phyloP scores from a whole-genome alignment of 306 rosid genomes.

The Senna tora region DNA sequence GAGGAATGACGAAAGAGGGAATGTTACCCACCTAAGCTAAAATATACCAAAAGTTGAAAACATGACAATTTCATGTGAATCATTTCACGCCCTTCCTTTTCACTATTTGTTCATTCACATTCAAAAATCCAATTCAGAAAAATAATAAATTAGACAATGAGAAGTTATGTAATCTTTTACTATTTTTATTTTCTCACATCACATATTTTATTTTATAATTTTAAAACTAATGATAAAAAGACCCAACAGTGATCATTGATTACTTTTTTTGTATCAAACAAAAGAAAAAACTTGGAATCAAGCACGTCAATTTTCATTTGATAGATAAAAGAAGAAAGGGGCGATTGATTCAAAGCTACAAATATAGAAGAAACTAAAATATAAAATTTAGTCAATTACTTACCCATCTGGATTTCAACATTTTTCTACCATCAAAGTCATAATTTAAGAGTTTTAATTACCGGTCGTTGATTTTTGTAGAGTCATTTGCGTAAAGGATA shows the following conservation, averaged over 20 bases:
- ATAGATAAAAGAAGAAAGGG: not conserved
- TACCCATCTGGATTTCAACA: not conserved
- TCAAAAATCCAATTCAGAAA: not conserved
- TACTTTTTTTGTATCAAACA: no score
- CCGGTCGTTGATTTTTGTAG: not conserved
- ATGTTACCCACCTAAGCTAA: not conserved
- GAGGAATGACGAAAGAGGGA: not conserved
- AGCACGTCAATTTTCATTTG: no score
- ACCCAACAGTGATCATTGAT: no score
- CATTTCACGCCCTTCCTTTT: not conserved
- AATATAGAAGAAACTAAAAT: not conserved
- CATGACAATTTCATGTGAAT: not conserved
- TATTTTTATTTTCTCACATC: no score
- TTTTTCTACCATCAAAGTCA: not conserved
- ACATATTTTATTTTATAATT: no score
- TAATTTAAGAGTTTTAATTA: not conserved
- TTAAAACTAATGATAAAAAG: no score
- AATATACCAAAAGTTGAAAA: not conserved
- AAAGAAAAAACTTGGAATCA: not conserved
- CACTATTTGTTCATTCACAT: not conserved
- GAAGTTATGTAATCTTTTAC: no score
- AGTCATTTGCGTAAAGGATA: not conserved
- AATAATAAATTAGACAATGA: no score
- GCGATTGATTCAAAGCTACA: not conserved
- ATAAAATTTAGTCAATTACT: not conserved